Conservation (phyloP, 768 basidiomycete genomes). For the Panellus pusillus region DNA sequence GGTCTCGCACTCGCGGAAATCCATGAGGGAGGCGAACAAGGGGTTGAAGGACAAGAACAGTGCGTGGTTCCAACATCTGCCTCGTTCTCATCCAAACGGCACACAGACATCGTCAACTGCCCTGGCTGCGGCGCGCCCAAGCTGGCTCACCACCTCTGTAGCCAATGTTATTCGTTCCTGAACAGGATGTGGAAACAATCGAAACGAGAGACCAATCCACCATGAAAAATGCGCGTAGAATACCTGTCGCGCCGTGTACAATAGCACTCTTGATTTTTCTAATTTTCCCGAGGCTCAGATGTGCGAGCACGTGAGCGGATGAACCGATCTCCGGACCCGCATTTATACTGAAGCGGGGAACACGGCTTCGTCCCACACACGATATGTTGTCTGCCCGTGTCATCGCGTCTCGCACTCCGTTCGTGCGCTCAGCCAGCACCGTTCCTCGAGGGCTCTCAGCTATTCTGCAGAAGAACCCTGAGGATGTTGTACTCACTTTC, state of each 20-base stretch:
- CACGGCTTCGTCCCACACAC: constrained; percentile 11
- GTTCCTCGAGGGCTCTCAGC: constrained; percentile 48
- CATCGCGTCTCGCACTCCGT: constrained; percentile 19
- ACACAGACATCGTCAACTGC: constrained; percentile 84
- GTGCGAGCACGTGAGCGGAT: constrained; percentile 6
- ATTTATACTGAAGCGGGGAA: constrained; percentile 6
- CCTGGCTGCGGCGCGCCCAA: constrained; percentile 89
- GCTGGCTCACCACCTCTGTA: constrained; percentile 86
- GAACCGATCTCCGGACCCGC: neutral
- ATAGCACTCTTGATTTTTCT: neutral
- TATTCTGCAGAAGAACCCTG: constrained; percentile 66
- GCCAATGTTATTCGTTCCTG: constrained; percentile 73
- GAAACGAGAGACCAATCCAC: constrained; percentile 27
- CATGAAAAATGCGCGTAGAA: neutral
- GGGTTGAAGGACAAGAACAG: constrained; percentile 93
- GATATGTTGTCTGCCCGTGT: constrained; percentile 14
- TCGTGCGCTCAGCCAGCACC: constrained; percentile 42
- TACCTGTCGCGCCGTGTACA: neutral
- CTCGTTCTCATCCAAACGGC: constrained; percentile 3
- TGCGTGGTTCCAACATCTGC: constrained; percentile 34
- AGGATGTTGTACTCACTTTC: constrained; percentile 90
- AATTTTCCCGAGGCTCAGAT: neutral
- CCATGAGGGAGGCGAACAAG: constrained; percentile 94
- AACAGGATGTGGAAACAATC: constrained; percentile 62
- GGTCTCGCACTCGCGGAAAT: constrained; percentile 88